These are phyloP conservation scores for Exophiala oligosperma DNA, from an alignment of 2,329 filamentous ascomycete genomes.

Conservation along the genomic window DNA sequence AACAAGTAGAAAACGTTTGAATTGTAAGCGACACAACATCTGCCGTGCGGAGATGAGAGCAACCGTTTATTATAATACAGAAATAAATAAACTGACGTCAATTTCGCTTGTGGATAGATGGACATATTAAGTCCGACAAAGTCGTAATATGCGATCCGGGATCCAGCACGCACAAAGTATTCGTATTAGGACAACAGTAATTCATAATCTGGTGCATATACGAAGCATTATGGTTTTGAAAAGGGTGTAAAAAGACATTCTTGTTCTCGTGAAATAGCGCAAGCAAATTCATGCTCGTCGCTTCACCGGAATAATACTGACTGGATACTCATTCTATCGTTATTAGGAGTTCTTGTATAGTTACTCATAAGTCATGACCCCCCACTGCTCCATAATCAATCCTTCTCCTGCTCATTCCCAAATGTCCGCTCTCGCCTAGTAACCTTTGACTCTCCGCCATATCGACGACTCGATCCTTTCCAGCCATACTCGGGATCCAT, in stretches of 20 bases:
- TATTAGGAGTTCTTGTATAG: not conserved
- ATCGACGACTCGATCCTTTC: conserved; percentile 35
- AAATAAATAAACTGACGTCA: conserved; percentile 1
- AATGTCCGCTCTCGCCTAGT: conserved; percentile 24
- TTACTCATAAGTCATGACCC: not conserved
- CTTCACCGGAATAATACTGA: not conserved
- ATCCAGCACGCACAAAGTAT: not conserved
- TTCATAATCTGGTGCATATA: too few species aligned
- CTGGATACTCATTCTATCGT: not conserved
- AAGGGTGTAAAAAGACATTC: too few species aligned
- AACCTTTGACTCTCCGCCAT: conserved; percentile 30
- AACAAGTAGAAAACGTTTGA: not conserved
- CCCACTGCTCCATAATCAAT: conserved; percentile 24
- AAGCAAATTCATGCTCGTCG: too few species aligned
- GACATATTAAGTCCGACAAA: not conserved
- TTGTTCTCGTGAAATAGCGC: too few species aligned
- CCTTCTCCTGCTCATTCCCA: conserved; percentile 19
- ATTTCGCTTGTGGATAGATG: not conserved
- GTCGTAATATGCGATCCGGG: too few species aligned
- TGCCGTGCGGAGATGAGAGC: conserved; percentile 2
- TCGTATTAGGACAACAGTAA: too few species aligned
- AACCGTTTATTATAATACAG: not conserved
- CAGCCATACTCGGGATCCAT: conserved; percentile 58
- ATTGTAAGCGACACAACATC: conserved; percentile 2
- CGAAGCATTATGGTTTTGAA: too few species aligned